phyloP scores from a whole-genome alignment of 805 yeast species.

The Maudiozyma saulgeensis region DNA sequence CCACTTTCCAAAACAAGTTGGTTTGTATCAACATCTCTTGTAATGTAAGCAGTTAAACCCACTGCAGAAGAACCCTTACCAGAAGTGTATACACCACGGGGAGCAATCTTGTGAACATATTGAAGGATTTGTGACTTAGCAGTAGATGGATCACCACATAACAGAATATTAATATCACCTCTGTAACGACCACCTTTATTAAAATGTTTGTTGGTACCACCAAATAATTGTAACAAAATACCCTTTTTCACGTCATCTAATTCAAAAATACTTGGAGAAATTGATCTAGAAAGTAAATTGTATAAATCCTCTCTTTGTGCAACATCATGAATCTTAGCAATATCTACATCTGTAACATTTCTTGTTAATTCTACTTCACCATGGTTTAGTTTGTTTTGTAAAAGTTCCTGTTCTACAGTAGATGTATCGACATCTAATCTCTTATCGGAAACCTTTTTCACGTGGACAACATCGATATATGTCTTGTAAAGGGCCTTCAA shows the following conservation, averaged over 20 bases:
- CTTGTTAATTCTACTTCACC: constrained; percentile 69
- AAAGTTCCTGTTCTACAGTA: constrained; percentile 38
- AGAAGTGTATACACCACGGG: constrained; percentile 94
- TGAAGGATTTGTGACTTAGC: constrained; percentile 90
- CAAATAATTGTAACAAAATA: constrained; percentile 80
- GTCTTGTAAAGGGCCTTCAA: constrained; percentile 82
- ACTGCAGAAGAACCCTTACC: constrained; percentile 99
- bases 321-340: constrained; percentile 49
- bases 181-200: constrained; percentile 87
- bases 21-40: constrained; percentile 87
- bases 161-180: constrained; percentile 85
- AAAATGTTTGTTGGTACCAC: constrained; percentile 88
- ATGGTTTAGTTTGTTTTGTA: constrained; percentile 42
- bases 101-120: constrained; percentile 95
- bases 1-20: constrained; percentile 93
- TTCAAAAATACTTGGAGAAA: constrained; percentile 96
- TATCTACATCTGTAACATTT: constrained; percentile 58
- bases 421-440: constrained; percentile 74
- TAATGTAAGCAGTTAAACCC: constrained; percentile 94
- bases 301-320: constrained; percentile 71
- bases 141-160: constrained; percentile 98
- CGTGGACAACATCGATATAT: constrained; percentile 87
- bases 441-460: constrained; percentile 74
- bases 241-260: constrained; percentile 97
- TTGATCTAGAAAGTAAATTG: constrained; percentile 75